Conservation (phyloP, 2,329 filamentous ascomycete genomes). For the Claviceps cyperi region DNA sequence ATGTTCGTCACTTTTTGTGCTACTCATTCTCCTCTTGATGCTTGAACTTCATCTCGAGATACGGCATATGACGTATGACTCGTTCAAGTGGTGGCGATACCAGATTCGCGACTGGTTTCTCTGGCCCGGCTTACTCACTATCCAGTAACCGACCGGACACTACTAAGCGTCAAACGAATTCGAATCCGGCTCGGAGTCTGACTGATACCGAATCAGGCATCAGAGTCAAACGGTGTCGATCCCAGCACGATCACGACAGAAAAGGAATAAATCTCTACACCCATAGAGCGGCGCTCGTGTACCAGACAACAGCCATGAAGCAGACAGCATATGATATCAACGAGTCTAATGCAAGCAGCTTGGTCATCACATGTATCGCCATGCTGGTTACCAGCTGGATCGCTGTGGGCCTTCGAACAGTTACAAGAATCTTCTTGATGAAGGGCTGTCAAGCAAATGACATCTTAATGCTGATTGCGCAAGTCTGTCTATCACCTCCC, state of each 20-base stretch:
- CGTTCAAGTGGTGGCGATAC: background rate
- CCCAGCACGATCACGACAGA: conserved; percentile 1
- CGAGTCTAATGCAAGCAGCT: conserved; percentile 24
- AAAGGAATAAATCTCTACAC: background rate
- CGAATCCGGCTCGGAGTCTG: too few species aligned
- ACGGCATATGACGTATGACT: background rate
- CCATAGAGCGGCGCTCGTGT: background rate
- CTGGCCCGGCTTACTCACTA: background rate
- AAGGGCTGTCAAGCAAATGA: conserved; percentile 34
- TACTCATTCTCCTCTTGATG: background rate
- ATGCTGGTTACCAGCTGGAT: conserved; percentile 28
- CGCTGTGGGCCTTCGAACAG: conserved; percentile 28
- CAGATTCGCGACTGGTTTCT: background rate
- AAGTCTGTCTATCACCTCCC: conserved; percentile 18
- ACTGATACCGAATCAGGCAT: background rate
- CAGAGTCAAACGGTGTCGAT: background rate
- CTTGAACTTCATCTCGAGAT: background rate
- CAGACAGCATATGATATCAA: conserved; percentile 15
- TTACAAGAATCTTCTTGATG: conserved; percentile 28
- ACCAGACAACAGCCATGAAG: conserved; percentile 14
- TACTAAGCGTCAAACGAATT: background rate
- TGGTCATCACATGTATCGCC: conserved; percentile 22
- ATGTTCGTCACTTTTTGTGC: background rate
- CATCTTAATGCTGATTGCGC: conserved; percentile 37
- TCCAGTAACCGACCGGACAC: background rate